phyloP scores from a whole-genome alignment of 305 asterid species.

The Plantago rigida region DNA sequence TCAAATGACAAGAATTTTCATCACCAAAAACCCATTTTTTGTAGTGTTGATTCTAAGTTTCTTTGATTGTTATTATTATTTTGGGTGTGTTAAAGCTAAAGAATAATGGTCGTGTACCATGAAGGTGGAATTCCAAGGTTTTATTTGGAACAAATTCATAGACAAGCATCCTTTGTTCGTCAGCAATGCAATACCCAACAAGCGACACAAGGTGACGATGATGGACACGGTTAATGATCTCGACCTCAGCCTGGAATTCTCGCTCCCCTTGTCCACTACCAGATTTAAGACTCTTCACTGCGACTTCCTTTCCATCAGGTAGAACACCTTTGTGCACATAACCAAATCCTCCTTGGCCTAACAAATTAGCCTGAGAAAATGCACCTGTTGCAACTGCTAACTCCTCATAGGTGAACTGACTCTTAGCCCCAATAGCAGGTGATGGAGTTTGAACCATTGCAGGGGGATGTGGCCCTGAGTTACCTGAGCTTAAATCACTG shows the following conservation, averaged over 20 bases:
- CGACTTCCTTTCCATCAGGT: conserved; percentile 45
- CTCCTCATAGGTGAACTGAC: conserved; percentile 54
- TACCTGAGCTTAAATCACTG: conserved; percentile 36
- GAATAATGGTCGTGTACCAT: conserved; percentile 29
- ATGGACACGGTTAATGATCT: conserved; percentile 69
- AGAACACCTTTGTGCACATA: conserved; percentile 58
- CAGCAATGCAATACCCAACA: conserved; percentile 68
- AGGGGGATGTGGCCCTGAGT: conserved; percentile 28
- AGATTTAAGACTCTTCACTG: conserved; percentile 60
- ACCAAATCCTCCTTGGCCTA: conserved; percentile 90
- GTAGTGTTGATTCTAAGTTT: too few species aligned
- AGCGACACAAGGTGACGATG: conserved; percentile 74
- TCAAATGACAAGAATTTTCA: too few species aligned
- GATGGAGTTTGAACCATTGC: conserved; percentile 20
- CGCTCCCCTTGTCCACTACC: conserved; percentile 85
- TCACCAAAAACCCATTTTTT: too few species aligned
- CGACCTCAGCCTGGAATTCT: conserved; percentile 79
- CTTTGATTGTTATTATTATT: too few species aligned
- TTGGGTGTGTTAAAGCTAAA: too few species aligned
- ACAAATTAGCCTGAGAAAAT: conserved; percentile 49
- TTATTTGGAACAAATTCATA: conserved; percentile 58
- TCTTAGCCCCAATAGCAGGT: conserved; percentile 45
- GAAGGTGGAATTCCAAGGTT: conserved; percentile 68
- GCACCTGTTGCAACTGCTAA: conserved; percentile 54
- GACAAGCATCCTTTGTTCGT: conserved; percentile 56